A percentile compares a stretch with the other conserved stretches of the same genome.
phyloP scores from a whole-genome alignment of 2,329 filamentous ascomycete species.

The Colletotrichum acutatum region DNA sequence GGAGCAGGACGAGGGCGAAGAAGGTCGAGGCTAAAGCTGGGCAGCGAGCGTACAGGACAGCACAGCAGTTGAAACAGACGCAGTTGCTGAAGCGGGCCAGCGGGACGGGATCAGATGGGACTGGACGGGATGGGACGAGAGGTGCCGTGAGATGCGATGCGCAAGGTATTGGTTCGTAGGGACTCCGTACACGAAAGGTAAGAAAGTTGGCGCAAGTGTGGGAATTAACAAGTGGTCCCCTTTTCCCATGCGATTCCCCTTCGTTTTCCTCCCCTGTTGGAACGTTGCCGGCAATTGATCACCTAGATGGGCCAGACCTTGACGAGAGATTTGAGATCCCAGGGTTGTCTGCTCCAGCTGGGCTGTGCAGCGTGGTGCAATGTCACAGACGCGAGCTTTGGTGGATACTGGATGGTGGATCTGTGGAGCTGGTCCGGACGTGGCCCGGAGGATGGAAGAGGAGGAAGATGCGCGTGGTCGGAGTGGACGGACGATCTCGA shows the following conservation, averaged over 20 bases:
- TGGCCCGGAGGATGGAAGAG: not conserved
- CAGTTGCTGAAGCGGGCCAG: not conserved
- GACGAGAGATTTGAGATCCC: slow-evolving; percentile 7
- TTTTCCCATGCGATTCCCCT: not conserved
- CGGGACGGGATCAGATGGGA: not conserved
- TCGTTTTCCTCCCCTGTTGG: not conserved
- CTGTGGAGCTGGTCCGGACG: slow-evolving; percentile 22
- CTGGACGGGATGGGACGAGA: not conserved
- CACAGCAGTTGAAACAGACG: slow-evolving; percentile 12
- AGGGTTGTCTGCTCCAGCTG: slow-evolving; percentile 18
- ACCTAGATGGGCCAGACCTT: not conserved
- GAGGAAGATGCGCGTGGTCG: not conserved
- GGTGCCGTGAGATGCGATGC: not conserved
- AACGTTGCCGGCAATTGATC: slow-evolving; percentile 13
- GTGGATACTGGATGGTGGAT: slow-evolving; percentile 16
- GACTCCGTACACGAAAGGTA: too few relatives aligned
- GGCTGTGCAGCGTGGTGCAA: slow-evolving; percentile 28
- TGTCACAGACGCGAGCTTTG: slow-evolving; percentile 8
- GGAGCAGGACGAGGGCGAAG: not conserved
- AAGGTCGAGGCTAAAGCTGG: too few relatives aligned
- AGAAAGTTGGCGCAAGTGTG: not conserved
- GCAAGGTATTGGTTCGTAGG: not conserved
- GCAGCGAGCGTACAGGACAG: not conserved
- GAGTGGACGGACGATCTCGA: not conserved
- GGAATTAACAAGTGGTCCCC: slow-evolving; percentile 8